Percentiles rank a stretch among this genome's conserved stretches.
phyloP scores from a whole-genome alignment of 441 rosid species.

The Flueggea neowawraea region DNA sequence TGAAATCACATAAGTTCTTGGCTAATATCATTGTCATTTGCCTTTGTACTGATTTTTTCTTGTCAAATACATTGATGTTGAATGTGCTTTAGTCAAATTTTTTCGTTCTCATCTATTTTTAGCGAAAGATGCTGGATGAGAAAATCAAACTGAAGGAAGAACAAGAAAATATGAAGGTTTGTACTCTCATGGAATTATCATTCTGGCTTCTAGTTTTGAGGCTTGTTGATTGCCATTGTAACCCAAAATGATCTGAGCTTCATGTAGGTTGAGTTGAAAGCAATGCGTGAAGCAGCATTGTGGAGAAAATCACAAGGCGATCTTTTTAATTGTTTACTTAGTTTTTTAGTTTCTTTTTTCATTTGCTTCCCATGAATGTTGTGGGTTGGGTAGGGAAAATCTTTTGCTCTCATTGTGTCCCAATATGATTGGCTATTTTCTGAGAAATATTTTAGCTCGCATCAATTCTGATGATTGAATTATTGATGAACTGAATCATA shows the following conservation, averaged over 20 bases:
- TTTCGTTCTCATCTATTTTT: constrained; percentile 19
- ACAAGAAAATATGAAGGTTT: constrained; percentile 81
- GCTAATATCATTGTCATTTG: too few relatives aligned
- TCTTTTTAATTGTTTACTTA: neutral
- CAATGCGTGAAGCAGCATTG: constrained; percentile 94
- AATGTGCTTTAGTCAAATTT: neutral
- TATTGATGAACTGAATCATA: too few relatives aligned
- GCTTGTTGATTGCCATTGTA: neutral
- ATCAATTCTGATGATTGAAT: too few relatives aligned
- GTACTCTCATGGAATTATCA: constrained; percentile 15
- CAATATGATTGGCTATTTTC: too few relatives aligned
- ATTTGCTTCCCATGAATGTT: neutral
- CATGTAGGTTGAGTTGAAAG: constrained; percentile 65
- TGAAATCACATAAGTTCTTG: too few relatives aligned
- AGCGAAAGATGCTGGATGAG: constrained; percentile 89
- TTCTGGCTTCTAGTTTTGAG: neutral
- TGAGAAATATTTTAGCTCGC: too few relatives aligned
- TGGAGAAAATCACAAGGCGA: constrained; percentile 95
- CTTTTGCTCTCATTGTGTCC: too few relatives aligned
- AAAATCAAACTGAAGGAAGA: constrained; percentile 88
- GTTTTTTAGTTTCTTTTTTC: neutral
- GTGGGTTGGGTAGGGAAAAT: neutral
- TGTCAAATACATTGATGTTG: too few relatives aligned
- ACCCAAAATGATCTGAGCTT: constrained; percentile 7
- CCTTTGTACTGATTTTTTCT: too few relatives aligned